Conservation (phyloP, 2,329 filamentous ascomycete species). For the Macrophomina pseudophaseolina region DNA sequence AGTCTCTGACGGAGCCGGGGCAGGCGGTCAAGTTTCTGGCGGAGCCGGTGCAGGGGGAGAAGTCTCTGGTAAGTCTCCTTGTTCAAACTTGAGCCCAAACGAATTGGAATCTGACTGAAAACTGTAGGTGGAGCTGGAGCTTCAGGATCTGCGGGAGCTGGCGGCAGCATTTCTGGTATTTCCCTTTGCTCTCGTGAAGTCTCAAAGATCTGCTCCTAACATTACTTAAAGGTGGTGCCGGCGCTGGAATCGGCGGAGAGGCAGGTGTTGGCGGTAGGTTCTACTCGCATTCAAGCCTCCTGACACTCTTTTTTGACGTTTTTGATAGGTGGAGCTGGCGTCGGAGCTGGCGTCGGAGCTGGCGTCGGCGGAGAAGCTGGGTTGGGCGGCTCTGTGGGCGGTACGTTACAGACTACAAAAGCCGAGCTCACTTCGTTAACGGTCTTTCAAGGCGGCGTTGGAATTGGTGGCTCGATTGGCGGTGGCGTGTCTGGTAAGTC, state of each 20-base stretch:
- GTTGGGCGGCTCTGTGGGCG: too few relatives aligned
- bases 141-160: neutral
- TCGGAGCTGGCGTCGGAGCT: neutral
- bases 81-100: too few relatives aligned
- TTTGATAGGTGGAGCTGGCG: neutral
- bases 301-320: neutral
- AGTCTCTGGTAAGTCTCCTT: too few relatives aligned
- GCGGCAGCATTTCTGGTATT: neutral
- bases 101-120: too few relatives aligned
- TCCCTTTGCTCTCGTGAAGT: too few relatives aligned
- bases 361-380: neutral
- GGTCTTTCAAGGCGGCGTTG: too few relatives aligned
- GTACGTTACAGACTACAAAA: too few relatives aligned
- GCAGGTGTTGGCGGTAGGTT: neutral
- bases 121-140: neutral
- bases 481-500: too few relatives aligned
- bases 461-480: too few relatives aligned
- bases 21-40: neutral
- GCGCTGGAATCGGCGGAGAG: neutral
- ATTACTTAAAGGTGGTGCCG: neutral
- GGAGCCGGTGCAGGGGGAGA: neutral
- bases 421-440: too few relatives aligned
- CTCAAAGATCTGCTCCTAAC: too few relatives aligned
- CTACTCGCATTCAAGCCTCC: neutral
- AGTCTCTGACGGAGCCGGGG: neutral